Evolutionary conservation across 2,329 filamentous ascomycete genomes (phyloP).

Genomic region (Colletotrichum gloeosporioides): DNA sequence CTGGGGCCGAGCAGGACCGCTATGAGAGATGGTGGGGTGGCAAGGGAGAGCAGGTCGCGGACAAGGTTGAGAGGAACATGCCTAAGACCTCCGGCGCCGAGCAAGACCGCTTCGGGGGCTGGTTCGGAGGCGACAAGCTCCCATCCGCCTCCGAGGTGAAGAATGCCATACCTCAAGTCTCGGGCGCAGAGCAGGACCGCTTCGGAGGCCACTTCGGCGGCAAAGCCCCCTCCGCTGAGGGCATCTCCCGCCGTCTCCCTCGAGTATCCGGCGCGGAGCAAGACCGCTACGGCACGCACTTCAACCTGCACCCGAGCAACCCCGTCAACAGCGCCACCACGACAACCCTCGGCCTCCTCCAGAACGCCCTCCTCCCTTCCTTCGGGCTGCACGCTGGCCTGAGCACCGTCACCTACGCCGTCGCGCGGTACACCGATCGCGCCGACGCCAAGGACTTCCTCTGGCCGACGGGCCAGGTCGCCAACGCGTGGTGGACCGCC

Average conservation of each 20-base stretch:
- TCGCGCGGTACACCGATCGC: conserved; percentile 56
- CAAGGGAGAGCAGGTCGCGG: background rate
- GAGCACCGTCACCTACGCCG: conserved; percentile 55
- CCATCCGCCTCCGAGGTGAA: conserved; percentile 24
- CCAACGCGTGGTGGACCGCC: conserved; percentile 66
- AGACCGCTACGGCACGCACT: conserved; percentile 27
- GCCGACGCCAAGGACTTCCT: conserved; percentile 66
- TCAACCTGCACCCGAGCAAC: conserved; percentile 19
- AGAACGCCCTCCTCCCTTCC: conserved; percentile 58
- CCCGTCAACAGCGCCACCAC: conserved; percentile 22
- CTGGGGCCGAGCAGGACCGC: conserved; percentile 26
- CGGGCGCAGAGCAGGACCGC: conserved; percentile 19
- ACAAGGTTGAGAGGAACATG: conserved; percentile 12
- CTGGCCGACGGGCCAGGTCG: conserved; percentile 59
- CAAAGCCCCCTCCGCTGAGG: background rate
- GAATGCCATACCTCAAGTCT: background rate
- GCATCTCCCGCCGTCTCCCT: conserved; percentile 5
- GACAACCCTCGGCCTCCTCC: conserved; percentile 51
- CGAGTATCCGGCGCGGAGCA: conserved; percentile 18
- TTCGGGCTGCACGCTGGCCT: conserved; percentile 58
- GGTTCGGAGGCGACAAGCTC: conserved; percentile 22
- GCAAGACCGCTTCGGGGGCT: conserved; percentile 23
- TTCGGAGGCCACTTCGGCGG: conserved; percentile 14
- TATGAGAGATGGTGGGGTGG: conserved; percentile 17
- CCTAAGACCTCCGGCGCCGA: conserved; percentile 19